phyloP scores from a whole-genome alignment of 108 stramenopile species.

The Nitzschia putrida region DNA sequence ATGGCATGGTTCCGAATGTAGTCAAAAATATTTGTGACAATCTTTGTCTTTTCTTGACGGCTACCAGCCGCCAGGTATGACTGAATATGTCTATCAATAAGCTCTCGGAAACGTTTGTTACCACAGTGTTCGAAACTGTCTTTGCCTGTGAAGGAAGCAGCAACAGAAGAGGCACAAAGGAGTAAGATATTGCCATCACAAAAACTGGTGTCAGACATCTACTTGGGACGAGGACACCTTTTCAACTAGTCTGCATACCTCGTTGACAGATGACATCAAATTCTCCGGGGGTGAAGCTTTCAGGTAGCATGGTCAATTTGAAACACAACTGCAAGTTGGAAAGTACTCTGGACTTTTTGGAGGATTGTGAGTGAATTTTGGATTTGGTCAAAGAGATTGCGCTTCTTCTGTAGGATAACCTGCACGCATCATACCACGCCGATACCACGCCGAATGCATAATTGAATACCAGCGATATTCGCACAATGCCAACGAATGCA shows the following conservation, averaged over 20 bases:
- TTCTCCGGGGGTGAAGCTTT: conserved; percentile 18
- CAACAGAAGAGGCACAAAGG: not conserved
- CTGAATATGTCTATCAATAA: conserved; percentile 26
- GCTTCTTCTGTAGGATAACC: no score
- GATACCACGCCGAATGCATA: not conserved
- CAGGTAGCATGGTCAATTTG: conserved; percentile 11
- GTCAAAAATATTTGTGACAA: conserved; percentile 24
- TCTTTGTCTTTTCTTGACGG: conserved; percentile 25
- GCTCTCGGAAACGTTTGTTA: conserved; percentile 30
- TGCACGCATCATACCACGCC: not conserved
- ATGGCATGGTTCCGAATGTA: not conserved
- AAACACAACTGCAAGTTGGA: not conserved
- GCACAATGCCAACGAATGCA: not conserved
- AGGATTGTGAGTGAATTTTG: not conserved
- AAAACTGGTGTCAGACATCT: not conserved
- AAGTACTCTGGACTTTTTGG: not conserved
- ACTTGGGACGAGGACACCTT: not conserved
- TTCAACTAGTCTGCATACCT: conserved; percentile 7
- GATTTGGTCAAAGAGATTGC: no score
- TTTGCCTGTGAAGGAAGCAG: not conserved
- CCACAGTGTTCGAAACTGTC: conserved; percentile 21
- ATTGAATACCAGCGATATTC: not conserved
- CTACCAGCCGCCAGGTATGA: conserved; percentile 20
- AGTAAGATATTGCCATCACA: no score
- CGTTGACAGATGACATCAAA: conserved; percentile 32